Evolutionary conservation across 139 green algal species (phyloP).

Genomic region (Coelastrella sp.): DNA sequence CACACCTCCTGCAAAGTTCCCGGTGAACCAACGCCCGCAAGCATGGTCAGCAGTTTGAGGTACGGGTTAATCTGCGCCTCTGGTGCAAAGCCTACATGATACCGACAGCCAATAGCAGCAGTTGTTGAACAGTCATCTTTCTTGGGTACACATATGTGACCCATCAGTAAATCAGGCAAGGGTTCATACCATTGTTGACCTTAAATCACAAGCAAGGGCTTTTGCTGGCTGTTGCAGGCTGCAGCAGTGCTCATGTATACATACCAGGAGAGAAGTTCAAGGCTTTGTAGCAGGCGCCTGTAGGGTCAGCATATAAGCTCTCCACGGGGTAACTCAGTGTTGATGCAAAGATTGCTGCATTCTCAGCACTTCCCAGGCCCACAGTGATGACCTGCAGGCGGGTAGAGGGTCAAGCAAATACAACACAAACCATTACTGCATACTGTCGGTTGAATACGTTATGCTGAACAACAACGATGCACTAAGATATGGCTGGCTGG

Average conservation of each 20-base stretch:
- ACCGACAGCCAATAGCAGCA: background rate
- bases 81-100: conserved; percentile 47
- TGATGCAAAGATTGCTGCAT: conserved; percentile 66
- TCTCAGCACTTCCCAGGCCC: conserved; percentile 62
- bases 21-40: conserved; percentile 78
- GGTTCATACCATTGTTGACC: too few relatives aligned
- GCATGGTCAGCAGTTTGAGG: conserved; percentile 85
- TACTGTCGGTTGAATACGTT: too few relatives aligned
- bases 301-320: conserved; percentile 72
- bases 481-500: too few relatives aligned
- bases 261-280: conserved; percentile 68
- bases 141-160: too few relatives aligned
- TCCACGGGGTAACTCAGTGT: conserved; percentile 67
- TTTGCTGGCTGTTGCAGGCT: too few relatives aligned
- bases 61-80: conserved; percentile 71
- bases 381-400: conserved; percentile 64
- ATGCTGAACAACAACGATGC: too few relatives aligned
- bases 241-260: background rate
- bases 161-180: too few relatives aligned
- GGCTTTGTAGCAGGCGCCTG: conserved; percentile 63
- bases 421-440: too few relatives aligned
- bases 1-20: conserved; percentile 82
- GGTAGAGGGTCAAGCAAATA: background rate
- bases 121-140: background rate
- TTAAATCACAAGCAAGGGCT: too few relatives aligned